Evolutionary conservation across 2,329 filamentous ascomycete species (phyloP).

Genomic region (Colletotrichum agaves): DNA sequence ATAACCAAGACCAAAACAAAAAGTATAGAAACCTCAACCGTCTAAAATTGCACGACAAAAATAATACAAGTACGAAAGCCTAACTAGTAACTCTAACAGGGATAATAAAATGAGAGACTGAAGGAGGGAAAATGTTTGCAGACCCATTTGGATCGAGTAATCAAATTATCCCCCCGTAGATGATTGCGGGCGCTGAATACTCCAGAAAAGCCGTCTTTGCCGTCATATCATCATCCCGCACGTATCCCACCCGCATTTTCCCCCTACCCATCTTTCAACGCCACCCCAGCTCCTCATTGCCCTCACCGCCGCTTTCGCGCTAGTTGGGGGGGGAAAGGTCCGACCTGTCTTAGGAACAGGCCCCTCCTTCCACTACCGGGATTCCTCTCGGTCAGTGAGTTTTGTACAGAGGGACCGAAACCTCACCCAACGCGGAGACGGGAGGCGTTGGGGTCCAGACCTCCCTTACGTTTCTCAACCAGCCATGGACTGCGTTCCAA

Average conservation of each 20-base stretch:
- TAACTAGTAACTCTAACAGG: too few species aligned
- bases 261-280: neutral
- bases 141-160: neutral
- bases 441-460: neutral
- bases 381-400: too few species aligned
- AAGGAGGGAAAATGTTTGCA: conserved; percentile 1
- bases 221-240: conserved; percentile 35
- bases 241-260: neutral
- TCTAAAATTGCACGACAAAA: neutral
- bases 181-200: neutral
- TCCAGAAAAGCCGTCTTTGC: conserved; percentile 19
- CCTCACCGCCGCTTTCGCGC: conserved; percentile 29
- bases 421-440: neutral
- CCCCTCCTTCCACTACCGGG: neutral
- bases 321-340: conserved; percentile 7
- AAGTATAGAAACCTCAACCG: neutral
- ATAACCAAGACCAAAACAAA: conserved; percentile 4
- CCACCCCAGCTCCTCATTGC: neutral
- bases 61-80: neutral
- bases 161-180: neutral
- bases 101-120: too few species aligned
- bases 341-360: conserved; percentile 27
- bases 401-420: neutral
- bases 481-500: conserved; percentile 4
- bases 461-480: neutral